Evolutionary conservation across 805 yeast genomes (phyloP).

Genomic region (Saccharomyces paradoxus): DNA sequence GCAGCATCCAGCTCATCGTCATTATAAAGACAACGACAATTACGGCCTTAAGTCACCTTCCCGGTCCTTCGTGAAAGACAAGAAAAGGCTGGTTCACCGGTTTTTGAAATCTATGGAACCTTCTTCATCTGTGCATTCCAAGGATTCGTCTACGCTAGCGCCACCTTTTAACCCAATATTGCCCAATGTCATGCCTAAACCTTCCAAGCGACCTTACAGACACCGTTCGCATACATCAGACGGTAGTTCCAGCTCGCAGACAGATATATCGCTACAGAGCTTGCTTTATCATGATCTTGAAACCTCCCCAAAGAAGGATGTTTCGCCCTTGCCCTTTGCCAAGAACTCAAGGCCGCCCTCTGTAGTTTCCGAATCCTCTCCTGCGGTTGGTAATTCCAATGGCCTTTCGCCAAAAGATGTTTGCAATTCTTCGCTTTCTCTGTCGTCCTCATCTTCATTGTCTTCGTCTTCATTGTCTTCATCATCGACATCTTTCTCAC

Average conservation of each 20-base stretch:
- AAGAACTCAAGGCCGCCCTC: background rate
- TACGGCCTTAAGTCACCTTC: conserved; percentile 5
- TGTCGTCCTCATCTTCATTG: conserved; percentile 4
- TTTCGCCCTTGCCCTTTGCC: background rate
- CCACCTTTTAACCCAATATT: background rate
- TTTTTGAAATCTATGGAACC: conserved; percentile 15
- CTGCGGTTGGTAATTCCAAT: background rate
- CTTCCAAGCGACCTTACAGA: background rate
- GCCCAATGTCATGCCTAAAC: background rate
- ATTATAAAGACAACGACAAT: background rate
- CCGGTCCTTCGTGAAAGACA: conserved; percentile 9
- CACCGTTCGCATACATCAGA: background rate
- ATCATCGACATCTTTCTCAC: conserved; percentile 8
- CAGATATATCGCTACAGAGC: conserved; percentile 17
- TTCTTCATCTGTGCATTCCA: background rate
- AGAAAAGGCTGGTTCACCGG: conserved; percentile 23
- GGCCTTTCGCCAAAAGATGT: background rate
- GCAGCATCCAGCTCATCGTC: conserved; percentile 1
- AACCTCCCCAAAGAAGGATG: conserved; percentile 1
- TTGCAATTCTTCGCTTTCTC: conserved; percentile 5
- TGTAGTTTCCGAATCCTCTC: background rate
- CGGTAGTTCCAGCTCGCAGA: background rate
- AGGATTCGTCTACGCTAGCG: background rate
- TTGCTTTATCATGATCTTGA: conserved; percentile 18
- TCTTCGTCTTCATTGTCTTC: conserved; percentile 5